Base-by-base conservation (phyloP, 495 filamentous ascomycete genomes). In the Rostrohypoxylon terebratum region DNA sequence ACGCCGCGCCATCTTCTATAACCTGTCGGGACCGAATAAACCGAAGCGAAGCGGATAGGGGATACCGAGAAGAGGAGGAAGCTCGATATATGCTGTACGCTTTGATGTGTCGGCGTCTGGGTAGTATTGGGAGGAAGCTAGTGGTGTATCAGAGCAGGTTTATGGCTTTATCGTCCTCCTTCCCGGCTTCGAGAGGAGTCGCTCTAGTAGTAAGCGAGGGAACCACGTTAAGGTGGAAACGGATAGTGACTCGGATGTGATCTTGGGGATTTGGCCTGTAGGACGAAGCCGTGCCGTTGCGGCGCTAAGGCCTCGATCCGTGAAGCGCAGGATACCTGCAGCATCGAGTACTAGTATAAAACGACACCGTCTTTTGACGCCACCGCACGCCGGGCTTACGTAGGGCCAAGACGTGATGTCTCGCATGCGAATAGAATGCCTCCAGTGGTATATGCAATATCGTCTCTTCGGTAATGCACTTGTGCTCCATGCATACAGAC, bases 1-100 rank as follows among this genome's bases (percentile, higher is more conserved):
- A 25, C 47, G 55, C 57, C 57, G 50, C 65, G 42, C 42, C 42
- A 45, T 45, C n/a, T 45, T 20, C n/a, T 14, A 44, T 44, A 44
- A 44, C 42, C 42, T 45, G 20, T 45, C 42, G n/a, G 42, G 20
- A 45, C 42, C 42, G 42, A 45, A 45, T 9, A 16, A 45, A 45
- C 42, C 42, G 42, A 45, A n/a, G 16, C 18, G 7, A 8, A 18
- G 47, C 20, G 48, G 48, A 31, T 53, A 31, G 48, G 23, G 48
- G 48, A 2, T 31, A 31, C 23, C 47, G 42, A 25, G 20, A 23
- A 7, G n/a, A 13, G 20, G n/a, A 13, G 20, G 23, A n/a, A 6
- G 9, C 1, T 31, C 2, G 48, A 9, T 45, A 45, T 50, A 23
- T 50, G 20, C 1, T 50, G 11, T 50, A 20, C 16, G 47, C 8